These are phyloP conservation scores for Ceratocystis cubensis DNA, from an alignment of 2,329 filamentous ascomycete genomes.

Conservation along the genomic window DNA sequence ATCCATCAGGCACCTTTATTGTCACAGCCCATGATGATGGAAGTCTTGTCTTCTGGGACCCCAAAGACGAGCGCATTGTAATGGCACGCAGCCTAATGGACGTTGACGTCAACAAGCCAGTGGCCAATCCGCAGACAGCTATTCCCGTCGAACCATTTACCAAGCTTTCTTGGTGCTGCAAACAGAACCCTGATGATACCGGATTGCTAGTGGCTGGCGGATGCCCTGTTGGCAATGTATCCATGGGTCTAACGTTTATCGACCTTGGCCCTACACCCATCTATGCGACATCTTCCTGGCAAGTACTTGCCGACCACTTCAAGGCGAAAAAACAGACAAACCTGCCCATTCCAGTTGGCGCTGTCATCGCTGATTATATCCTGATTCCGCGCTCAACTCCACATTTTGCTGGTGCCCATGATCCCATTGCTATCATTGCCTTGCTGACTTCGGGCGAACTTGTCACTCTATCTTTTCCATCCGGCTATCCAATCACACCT, in stretches of 20 bases:
- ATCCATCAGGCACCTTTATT: slow-evolving; percentile 84
- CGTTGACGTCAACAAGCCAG: slow-evolving; percentile 58
- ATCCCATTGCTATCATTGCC: slow-evolving; percentile 74
- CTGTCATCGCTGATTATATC: slow-evolving; percentile 67
- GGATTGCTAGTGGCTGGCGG: slow-evolving; percentile 79
- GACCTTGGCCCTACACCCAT: slow-evolving; percentile 81
- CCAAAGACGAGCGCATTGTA: slow-evolving; percentile 72
- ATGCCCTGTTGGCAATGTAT: slow-evolving; percentile 49
- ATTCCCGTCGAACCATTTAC: slow-evolving; percentile 61
- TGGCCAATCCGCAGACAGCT: slow-evolving; percentile 38
- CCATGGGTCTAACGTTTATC: slow-evolving; percentile 73
- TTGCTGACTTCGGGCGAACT: slow-evolving; percentile 78
- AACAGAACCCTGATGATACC: slow-evolving; percentile 86
- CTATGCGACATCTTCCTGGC: slow-evolving; percentile 86
- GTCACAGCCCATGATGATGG: slow-evolving; percentile 81
- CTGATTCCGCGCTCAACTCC: slow-evolving; percentile 72
- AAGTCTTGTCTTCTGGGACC: slow-evolving; percentile 87
- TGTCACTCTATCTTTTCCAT: slow-evolving; percentile 82
- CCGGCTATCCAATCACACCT: slow-evolving; percentile 77
- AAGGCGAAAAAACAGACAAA: slow-evolving; percentile 60
- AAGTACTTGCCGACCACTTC: slow-evolving; percentile 65
- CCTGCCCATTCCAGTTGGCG: slow-evolving; percentile 63
- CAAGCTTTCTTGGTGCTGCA: slow-evolving; percentile 83
- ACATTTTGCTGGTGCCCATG: slow-evolving; percentile 75
- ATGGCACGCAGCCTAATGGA: slow-evolving; percentile 71